Evolutionary conservation across 2,329 filamentous ascomycete species (phyloP).

Genomic region (Fusarium mexicanum): DNA sequence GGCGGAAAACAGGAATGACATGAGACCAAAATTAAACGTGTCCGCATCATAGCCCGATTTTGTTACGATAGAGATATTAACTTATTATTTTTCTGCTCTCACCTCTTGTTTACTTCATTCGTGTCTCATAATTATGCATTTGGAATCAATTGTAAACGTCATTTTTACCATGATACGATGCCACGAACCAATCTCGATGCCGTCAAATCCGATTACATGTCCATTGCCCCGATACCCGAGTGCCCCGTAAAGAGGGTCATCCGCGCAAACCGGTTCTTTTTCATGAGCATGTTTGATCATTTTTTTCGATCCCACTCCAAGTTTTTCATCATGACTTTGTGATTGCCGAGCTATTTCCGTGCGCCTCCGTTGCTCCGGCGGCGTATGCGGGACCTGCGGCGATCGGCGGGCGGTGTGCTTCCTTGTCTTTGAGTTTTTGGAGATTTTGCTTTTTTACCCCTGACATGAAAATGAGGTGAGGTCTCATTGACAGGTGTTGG

Average conservation of each 20-base stretch:
- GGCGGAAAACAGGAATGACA: constrained; percentile 23
- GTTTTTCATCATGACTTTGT: neutral
- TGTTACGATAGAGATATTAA: constrained; percentile 15
- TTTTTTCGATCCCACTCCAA: neutral
- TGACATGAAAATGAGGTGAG: constrained; percentile 1
- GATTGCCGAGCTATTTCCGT: constrained; percentile 41
- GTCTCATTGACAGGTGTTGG: constrained; percentile 4
- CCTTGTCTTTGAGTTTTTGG: neutral
- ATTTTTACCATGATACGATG: constrained; percentile 3
- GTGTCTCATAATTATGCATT: neutral
- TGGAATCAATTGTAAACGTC: neutral
- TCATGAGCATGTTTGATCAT: neutral
- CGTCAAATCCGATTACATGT: constrained; percentile 18
- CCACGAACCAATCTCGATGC: constrained; percentile 12
- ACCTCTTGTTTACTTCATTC: neutral
- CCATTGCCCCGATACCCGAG: neutral
- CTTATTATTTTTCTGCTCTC: neutral
- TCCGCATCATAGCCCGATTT: constrained; percentile 27
- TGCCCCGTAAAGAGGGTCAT: neutral
- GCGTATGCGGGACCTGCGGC: constrained; percentile 23
- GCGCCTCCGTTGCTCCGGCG: constrained; percentile 31
- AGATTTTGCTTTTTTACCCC: constrained; percentile 13
- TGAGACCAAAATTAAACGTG: constrained; percentile 12
- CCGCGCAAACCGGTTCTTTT: constrained; percentile 8
- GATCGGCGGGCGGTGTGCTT: constrained; percentile 22